Evolutionary conservation across 2,329 filamentous ascomycete species (phyloP).

Genomic region (Fusarium hostae): DNA sequence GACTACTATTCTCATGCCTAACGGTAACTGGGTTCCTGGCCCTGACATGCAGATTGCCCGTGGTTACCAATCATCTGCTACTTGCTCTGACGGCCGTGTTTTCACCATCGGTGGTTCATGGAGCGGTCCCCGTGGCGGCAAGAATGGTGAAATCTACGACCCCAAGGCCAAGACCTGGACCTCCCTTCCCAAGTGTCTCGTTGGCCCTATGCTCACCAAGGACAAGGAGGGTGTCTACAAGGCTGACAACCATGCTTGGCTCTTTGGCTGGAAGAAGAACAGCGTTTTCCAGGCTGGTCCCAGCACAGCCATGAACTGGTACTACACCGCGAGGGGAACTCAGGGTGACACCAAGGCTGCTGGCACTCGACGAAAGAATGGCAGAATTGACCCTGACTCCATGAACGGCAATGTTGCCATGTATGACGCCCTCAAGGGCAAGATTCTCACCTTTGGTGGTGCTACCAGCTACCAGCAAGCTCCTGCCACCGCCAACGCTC

Average conservation of each 20-base stretch:
- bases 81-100: conserved; percentile 30
- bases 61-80: conserved; percentile 34
- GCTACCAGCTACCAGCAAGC: conserved; percentile 56
- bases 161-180: conserved; percentile 24
- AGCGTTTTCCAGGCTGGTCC: conserved; percentile 66
- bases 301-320: conserved; percentile 66
- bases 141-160: conserved; percentile 38
- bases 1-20: conserved; percentile 59
- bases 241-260: conserved; percentile 46
- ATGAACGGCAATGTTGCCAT: conserved; percentile 68
- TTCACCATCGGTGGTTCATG: conserved; percentile 39
- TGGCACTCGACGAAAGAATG: conserved; percentile 45
- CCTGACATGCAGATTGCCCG: conserved; percentile 34
- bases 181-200: conserved; percentile 49
- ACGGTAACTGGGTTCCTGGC: conserved; percentile 26
- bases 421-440: conserved; percentile 68
- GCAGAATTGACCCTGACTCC: conserved; percentile 55
- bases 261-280: conserved; percentile 55
- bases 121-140: conserved; percentile 28
- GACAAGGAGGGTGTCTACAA: conserved; percentile 56
- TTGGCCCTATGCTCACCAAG: conserved; percentile 60
- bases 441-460: conserved; percentile 66
- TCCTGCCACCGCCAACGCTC: conserved; percentile 55
- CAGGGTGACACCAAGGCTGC: conserved; percentile 41
- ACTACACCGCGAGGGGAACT: conserved; percentile 49